Conservation (phyloP, 2,329 filamentous ascomycete species). For the Bipolaris victoriae region DNA sequence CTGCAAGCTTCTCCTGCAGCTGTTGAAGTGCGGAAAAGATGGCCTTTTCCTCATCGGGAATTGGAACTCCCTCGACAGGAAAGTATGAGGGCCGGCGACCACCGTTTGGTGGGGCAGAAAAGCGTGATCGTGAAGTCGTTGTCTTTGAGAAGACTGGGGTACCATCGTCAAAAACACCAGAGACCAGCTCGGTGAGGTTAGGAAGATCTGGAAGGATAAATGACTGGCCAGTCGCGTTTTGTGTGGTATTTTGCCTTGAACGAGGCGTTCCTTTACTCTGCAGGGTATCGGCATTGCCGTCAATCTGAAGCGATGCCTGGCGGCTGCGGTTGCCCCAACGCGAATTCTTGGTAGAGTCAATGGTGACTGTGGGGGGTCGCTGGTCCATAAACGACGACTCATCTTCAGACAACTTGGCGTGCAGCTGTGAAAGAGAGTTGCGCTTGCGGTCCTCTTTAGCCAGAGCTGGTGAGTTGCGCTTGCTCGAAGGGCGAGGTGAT, state of each 20-base stretch:
- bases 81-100: conserved; percentile 48
- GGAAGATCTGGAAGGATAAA: conserved; percentile 67
- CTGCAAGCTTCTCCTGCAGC: conserved; percentile 63
- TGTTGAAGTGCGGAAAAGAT: conserved; percentile 66
- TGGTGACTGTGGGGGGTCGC: conserved; percentile 53
- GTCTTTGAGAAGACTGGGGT: conserved; percentile 63
- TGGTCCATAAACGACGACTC: conserved; percentile 61
- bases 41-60: conserved; percentile 67
- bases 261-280: conserved; percentile 31
- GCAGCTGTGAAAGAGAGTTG: conserved; percentile 62
- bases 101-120: conserved; percentile 54
- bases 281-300: conserved; percentile 33
- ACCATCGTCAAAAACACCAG: conserved; percentile 63
- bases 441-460: conserved; percentile 48
- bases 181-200: conserved; percentile 67
- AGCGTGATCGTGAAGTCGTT: conserved; percentile 60
- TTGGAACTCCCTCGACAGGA: conserved; percentile 60
- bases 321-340: conserved; percentile 58
- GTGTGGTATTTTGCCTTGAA: conserved; percentile 50
- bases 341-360: conserved; percentile 55
- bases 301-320: conserved; percentile 51
- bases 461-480: conserved; percentile 40
- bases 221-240: conserved; percentile 62
- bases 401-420: conserved; percentile 61
- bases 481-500: conserved; percentile 48